Conservation (phyloP, 164 flowering plant species). For the Macadamia tetraphylla region DNA sequence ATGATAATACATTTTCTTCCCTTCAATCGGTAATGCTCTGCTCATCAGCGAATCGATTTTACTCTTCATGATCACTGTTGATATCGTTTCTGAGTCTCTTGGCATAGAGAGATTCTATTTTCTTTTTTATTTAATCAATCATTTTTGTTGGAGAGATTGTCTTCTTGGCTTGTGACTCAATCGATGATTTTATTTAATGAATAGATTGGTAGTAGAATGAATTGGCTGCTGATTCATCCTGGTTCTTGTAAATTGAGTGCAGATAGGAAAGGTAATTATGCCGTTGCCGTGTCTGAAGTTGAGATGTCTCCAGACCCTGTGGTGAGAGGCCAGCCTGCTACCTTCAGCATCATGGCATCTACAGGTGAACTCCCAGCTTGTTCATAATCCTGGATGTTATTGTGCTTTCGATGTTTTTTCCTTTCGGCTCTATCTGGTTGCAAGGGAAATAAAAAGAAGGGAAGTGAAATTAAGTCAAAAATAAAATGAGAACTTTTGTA, state of each 20-base stretch:
- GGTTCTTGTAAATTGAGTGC: constrained; percentile 5
- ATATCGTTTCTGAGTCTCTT: not conserved
- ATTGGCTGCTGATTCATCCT: not conserved
- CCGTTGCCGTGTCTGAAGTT: constrained; percentile 50
- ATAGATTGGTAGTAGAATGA: not conserved
- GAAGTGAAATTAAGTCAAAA: too few relatives aligned
- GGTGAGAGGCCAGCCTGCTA: constrained; percentile 51
- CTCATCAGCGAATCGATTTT: too few relatives aligned
- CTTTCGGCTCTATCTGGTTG: not conserved
- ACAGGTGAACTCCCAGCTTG: constrained; percentile 31
- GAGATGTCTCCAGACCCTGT: constrained; percentile 68
- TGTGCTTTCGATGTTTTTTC: not conserved
- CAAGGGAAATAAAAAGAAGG: too few relatives aligned
- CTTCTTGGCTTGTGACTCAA: not conserved
- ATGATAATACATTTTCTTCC: not conserved
- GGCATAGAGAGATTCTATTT: too few relatives aligned
- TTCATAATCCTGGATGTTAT: not conserved
- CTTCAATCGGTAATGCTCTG: not conserved
- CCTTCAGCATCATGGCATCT: constrained; percentile 54
- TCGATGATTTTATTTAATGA: not conserved
- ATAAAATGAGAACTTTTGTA: too few relatives aligned
- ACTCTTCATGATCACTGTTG: too few relatives aligned
- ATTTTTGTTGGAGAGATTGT: not conserved
- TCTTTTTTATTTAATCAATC: not conserved
- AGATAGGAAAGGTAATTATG: constrained; percentile 51